These are phyloP conservation scores for Acacia concinna DNA, from an alignment of 331 rosid species.

Conservation along the genomic window DNA sequence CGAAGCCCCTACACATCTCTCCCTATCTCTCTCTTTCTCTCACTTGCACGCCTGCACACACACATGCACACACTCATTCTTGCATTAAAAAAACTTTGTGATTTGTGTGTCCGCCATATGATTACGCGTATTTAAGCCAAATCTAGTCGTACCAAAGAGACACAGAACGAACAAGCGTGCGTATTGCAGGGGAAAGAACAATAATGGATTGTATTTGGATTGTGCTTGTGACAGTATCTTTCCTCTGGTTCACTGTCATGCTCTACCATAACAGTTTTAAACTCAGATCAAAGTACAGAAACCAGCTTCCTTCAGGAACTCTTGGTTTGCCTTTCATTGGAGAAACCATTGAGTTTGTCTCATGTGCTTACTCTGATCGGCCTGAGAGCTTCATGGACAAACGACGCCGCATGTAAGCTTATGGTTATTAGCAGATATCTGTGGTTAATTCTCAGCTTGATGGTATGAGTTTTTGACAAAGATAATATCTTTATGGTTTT, in stretches of 20 bases:
- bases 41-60: conserved; percentile 55
- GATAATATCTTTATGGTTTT: conserved; percentile 13
- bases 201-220: conserved; percentile 72
- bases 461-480: neutral
- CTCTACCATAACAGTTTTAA: conserved; percentile 44
- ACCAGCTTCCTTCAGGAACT: conserved; percentile 71
- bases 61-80: conserved; percentile 63
- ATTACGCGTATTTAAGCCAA: conserved; percentile 62
- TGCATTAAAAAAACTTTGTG: conserved; percentile 10
- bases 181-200: conserved; percentile 4
- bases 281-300: conserved; percentile 50
- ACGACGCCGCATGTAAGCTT: conserved; percentile 58
- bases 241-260: conserved; percentile 46
- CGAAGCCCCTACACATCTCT: neutral
- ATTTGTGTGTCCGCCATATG: conserved; percentile 42
- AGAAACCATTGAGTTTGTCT: conserved; percentile 80
- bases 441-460: neutral
- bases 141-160: conserved; percentile 36
- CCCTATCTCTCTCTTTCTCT: neutral
- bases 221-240: conserved; percentile 44
- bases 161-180: neutral
- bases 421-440: neutral
- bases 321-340: conserved; percentile 91
- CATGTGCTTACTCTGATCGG: conserved; percentile 87
- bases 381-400: conserved; percentile 80